Conservation (phyloP, 2,329 filamentous ascomycete species). For the Lasiodiplodia citricola region DNA sequence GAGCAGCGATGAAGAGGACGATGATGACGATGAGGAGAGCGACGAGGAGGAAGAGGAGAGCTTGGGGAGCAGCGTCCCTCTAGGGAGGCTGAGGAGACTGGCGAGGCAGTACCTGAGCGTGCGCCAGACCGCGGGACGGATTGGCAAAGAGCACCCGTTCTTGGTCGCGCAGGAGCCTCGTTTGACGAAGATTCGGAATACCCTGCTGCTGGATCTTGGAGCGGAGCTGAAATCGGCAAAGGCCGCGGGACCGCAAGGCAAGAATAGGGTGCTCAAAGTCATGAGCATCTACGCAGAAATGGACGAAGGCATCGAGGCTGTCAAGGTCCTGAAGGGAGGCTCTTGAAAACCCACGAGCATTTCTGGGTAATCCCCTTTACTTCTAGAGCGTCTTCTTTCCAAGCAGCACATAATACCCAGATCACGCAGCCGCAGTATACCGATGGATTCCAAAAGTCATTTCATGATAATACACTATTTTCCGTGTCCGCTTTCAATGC, state of each 20-base stretch:
- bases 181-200: conserved; percentile 63
- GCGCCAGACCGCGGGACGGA: conserved; percentile 54
- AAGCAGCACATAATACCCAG: conserved; percentile 10
- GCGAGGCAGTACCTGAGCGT: conserved; percentile 64
- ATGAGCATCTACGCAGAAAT: conserved; percentile 66
- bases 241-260: conserved; percentile 43
- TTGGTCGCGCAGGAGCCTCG: conserved; percentile 62
- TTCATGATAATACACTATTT: conserved; percentile 36
- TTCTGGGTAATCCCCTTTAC: not conserved
- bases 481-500: conserved; percentile 45
- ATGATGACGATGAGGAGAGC: conserved; percentile 42
- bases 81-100: conserved; percentile 59
- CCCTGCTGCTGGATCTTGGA: conserved; percentile 68
- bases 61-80: conserved; percentile 35
- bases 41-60: conserved; percentile 41
- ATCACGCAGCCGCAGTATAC: not conserved
- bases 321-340: conserved; percentile 52
- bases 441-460: conserved; percentile 1
- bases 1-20: conserved; percentile 36
- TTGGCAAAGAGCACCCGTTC: conserved; percentile 68
- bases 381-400: not conserved
- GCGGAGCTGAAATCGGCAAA: conserved; percentile 65
- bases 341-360: conserved; percentile 47
- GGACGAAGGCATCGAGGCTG: conserved; percentile 63
- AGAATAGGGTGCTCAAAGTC: conserved; percentile 58